phyloP scores from a whole-genome alignment of 805 yeast genomes.

The Candida hungchunana region DNA sequence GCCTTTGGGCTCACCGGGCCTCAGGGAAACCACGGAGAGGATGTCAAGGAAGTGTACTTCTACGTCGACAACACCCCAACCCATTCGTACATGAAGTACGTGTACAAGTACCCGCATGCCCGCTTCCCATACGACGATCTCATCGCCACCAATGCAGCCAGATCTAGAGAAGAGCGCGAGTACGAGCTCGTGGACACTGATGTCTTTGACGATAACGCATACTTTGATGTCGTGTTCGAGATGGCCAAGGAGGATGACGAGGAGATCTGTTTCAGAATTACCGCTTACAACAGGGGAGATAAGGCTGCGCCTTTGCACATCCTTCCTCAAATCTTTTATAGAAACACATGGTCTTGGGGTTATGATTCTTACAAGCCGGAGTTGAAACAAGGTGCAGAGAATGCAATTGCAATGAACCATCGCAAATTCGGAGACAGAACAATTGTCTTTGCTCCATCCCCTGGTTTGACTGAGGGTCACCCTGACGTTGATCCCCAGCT shows the following conservation, averaged over 20 bases:
- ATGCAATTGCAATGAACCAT: conserved; percentile 55
- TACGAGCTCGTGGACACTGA: conserved; percentile 83
- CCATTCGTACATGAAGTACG: conserved; percentile 86
- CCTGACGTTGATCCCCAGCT: conserved; percentile 72
- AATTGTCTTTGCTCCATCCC: conserved; percentile 73
- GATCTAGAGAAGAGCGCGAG: conserved; percentile 67
- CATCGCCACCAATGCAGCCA: conserved; percentile 58
- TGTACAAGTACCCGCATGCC: conserved; percentile 88
- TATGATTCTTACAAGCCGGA: conserved; percentile 47
- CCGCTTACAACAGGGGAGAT: conserved; percentile 81
- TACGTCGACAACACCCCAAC: conserved; percentile 91
- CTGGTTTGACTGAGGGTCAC: conserved; percentile 54
- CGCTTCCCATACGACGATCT: conserved; percentile 79
- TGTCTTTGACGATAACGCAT: conserved; percentile 54
- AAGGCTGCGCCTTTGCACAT: conserved; percentile 87
- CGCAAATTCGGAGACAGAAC: conserved; percentile 63
- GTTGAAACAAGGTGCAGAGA: conserved; percentile 35
- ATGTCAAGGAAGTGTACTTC: conserved; percentile 81
- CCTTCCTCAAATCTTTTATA: conserved; percentile 75
- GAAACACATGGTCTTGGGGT: conserved; percentile 96
- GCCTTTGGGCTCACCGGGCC: conserved; percentile 87
- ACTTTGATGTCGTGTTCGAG: conserved; percentile 86
- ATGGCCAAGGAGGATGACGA: conserved; percentile 84
- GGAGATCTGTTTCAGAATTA: conserved; percentile 74
- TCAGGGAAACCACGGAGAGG: conserved; percentile 96